Evolutionary conservation across 495 filamentous ascomycete genomes (phyloP).

Genomic region (Tuber borchii): DNA sequence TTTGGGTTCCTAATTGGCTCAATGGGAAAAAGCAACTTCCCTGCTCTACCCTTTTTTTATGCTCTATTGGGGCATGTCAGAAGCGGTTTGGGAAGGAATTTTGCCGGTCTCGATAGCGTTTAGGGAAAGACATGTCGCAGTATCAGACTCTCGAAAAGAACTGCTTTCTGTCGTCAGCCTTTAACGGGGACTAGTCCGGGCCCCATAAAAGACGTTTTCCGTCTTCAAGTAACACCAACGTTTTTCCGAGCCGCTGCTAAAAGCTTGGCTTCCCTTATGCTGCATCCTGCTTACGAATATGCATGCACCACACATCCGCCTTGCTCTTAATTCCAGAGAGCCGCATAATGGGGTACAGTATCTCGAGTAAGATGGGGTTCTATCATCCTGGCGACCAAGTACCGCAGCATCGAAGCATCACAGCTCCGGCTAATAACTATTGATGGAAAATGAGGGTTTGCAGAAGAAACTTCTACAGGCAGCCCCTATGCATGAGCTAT

Average conservation of each 20-base stretch:
- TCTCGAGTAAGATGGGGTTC: not conserved
- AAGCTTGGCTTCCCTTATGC: not conserved
- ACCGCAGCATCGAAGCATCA: not conserved
- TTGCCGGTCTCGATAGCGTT: not conserved
- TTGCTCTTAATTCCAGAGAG: not conserved
- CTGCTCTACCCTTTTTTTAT: not conserved
- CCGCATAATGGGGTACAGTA: not conserved
- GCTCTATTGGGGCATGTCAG: not conserved
- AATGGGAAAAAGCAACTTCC: not conserved
- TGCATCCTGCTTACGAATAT: not conserved
- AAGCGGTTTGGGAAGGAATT: not conserved
- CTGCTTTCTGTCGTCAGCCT: not conserved
- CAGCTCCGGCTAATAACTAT: not conserved
- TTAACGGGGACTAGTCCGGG: not conserved
- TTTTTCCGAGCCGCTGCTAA: not conserved
- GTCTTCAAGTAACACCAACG: not conserved
- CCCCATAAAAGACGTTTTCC: not conserved
- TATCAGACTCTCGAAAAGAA: not conserved
- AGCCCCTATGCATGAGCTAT: not conserved
- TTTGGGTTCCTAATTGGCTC: not conserved
- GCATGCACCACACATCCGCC: not conserved
- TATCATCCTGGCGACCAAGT: not conserved
- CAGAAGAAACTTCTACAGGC: not conserved
- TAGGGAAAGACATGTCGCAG: not conserved
- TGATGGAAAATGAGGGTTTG: not conserved